These are phyloP conservation scores for Cucumis melo DNA, from an alignment of 306 rosid species.

Conservation along the genomic window DNA sequence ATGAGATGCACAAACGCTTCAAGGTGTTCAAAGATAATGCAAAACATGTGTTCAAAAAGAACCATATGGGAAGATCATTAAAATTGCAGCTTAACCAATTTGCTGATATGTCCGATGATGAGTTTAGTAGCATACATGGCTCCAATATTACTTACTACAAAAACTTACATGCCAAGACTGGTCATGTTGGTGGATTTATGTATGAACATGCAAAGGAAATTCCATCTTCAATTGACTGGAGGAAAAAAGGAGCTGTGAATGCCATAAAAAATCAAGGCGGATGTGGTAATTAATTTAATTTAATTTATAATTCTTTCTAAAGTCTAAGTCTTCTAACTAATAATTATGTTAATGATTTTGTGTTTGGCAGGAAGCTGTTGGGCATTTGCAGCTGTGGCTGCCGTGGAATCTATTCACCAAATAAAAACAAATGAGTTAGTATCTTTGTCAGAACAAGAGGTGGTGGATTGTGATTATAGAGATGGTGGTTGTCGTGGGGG, in stretches of 20 bases:
- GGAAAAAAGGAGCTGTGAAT: conserved; percentile 28
- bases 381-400: too few relatives aligned
- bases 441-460: too few relatives aligned
- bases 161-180: neutral
- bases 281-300: conserved; percentile 11
- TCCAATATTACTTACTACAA: conserved; percentile 19
- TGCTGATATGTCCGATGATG: conserved; percentile 27
- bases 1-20: conserved; percentile 27
- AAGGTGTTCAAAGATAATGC: neutral
- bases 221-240: conserved; percentile 32
- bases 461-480: too few relatives aligned
- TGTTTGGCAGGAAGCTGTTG: too few relatives aligned
- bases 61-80: conserved; percentile 32
- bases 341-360: too few relatives aligned
- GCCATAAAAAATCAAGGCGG: conserved; percentile 27
- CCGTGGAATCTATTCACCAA: too few relatives aligned
- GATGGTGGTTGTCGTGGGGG: too few relatives aligned
- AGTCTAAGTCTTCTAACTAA: too few relatives aligned
- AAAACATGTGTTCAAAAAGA: conserved; percentile 21
- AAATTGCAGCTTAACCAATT: conserved; percentile 33
- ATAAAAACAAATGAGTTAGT: too few relatives aligned
- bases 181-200: too few relatives aligned
- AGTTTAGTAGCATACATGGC: conserved; percentile 13
- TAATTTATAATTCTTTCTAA: too few relatives aligned
- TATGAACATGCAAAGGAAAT: neutral